Percentiles rank a stretch among this genome's conserved stretches.
These are phyloP conservation scores for Cladophialophora yegresii DNA, from an alignment of 2,329 filamentous ascomycete genomes.

Conservation along the genomic window DNA sequence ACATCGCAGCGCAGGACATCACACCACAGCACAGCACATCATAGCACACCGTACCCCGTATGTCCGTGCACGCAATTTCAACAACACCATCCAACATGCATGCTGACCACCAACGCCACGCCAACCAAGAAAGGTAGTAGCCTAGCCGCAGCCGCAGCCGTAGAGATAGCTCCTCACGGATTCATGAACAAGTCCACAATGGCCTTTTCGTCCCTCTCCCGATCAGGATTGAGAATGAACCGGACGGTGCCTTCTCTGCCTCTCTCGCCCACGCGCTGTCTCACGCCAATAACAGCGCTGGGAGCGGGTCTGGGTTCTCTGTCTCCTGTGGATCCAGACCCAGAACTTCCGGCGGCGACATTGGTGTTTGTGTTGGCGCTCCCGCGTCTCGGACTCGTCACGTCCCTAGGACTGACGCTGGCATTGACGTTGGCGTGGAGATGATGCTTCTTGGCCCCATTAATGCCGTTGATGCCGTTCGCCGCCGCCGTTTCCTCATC, in stretches of 20 bases:
- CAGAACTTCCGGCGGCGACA: slow-evolving; percentile 6
- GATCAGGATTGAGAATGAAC: slow-evolving; percentile 81
- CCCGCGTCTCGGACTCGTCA: slow-evolving; percentile 20
- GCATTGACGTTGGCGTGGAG: slow-evolving; percentile 1
- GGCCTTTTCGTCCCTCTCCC: slow-evolving; percentile 70
- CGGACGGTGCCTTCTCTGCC: slow-evolving; percentile 73
- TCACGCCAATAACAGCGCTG: slow-evolving; percentile 16
- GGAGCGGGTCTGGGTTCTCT: background rate
- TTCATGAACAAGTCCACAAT: slow-evolving; percentile 59
- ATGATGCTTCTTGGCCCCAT: slow-evolving; percentile 10
- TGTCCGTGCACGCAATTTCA: background rate
- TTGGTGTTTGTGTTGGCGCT: slow-evolving; percentile 6
- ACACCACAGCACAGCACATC: background rate
- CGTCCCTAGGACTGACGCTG: slow-evolving; percentile 32
- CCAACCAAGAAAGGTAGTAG: no score
- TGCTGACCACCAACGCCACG: background rate
- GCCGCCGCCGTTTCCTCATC: background rate
- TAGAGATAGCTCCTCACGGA: background rate
- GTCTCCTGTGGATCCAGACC: background rate
- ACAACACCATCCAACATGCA: background rate
- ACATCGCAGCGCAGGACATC: no score
- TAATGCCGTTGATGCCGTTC: slow-evolving; percentile 8
- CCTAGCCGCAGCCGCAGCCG: no score
- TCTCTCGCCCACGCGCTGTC: slow-evolving; percentile 43
- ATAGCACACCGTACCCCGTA: background rate